Conservation (phyloP, 1,284 basidiomycete species). For the Inonotus hispidus region DNA sequence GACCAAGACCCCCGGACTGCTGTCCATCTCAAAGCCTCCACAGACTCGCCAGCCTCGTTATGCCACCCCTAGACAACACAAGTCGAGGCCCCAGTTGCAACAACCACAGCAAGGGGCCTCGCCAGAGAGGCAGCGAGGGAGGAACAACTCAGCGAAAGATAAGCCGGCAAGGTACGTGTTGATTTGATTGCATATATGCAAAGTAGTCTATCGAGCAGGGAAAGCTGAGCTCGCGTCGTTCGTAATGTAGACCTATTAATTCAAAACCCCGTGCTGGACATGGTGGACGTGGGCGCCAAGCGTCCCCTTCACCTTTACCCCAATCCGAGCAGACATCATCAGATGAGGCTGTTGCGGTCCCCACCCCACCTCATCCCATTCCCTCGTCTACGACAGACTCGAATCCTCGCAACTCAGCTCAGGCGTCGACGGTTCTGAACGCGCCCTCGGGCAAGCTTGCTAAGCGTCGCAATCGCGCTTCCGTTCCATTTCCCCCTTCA, state of each 20-base stretch:
- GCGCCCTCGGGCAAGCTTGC: constrained; percentile 17
- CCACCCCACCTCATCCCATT: background rate
- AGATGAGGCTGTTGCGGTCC: constrained; percentile 8
- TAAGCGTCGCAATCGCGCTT: constrained; percentile 17
- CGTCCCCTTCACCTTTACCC: constrained; percentile 17
- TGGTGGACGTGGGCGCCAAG: constrained; percentile 17
- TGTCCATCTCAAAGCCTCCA: constrained; percentile 59
- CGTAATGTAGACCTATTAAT: constrained; percentile 2
- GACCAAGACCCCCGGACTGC: constrained; percentile 63
- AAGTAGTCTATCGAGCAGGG: background rate
- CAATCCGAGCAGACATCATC: constrained; percentile 11
- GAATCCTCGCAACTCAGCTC: background rate
- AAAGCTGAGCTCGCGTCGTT: background rate
- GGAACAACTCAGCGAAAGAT: constrained; percentile 14
- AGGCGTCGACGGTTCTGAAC: constrained; percentile 7
- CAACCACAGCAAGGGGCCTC: constrained; percentile 2
- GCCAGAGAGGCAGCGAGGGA: constrained; percentile 14
- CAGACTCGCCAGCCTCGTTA: constrained; percentile 8
- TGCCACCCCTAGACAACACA: constrained; percentile 16
- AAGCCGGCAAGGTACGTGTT: constrained; percentile 15
- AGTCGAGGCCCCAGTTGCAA: constrained; percentile 6
- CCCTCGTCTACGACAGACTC: background rate
- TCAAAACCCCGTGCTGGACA: constrained; percentile 20
- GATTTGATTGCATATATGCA: background rate
- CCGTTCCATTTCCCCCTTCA: constrained; percentile 8